A percentile compares a stretch with the other conserved stretches of the same genome.
Evolutionary conservation across 208 protist genomes (phyloP).

Genomic region (Crithidia brevicula): DNA sequence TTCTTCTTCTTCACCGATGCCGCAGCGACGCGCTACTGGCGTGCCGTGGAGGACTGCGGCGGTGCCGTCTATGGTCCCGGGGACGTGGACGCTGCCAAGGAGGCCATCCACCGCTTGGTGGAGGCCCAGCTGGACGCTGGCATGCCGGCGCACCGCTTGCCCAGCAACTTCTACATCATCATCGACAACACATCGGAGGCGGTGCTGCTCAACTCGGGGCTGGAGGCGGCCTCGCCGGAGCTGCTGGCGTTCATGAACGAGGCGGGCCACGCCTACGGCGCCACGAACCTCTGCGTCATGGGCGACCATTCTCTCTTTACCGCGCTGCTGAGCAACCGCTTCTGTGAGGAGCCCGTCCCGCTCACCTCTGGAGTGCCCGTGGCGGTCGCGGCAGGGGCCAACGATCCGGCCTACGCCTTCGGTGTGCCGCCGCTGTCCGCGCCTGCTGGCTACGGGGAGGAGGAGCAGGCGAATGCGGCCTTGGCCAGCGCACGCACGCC

Average conservation of each 20-base stretch:
- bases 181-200: constrained; percentile 56
- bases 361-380: background rate
- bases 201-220: constrained; percentile 36
- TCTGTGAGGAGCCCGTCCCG: constrained; percentile 30
- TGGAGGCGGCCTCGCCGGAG: constrained; percentile 31
- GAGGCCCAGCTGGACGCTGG: constrained; percentile 25
- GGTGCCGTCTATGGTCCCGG: constrained; percentile 36
- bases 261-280: constrained; percentile 14
- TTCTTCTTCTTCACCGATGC: constrained; percentile 70
- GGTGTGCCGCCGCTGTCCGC: background rate
- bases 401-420: constrained; percentile 6
- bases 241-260: constrained; percentile 41
- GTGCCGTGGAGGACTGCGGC: constrained; percentile 38
- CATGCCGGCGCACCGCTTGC: constrained; percentile 5
- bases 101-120: constrained; percentile 34
- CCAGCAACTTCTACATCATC: constrained; percentile 56
- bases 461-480: background rate
- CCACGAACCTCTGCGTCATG: constrained; percentile 39
- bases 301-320: constrained; percentile 49
- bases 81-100: constrained; percentile 28
- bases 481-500: background rate
- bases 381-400: background rate
- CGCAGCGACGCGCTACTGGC: constrained; percentile 46
- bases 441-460: background rate
- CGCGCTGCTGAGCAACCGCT: constrained; percentile 46